phyloP scores from a whole-genome alignment of 768 basidiomycete genomes.

The Neoboletus brunneissimus region DNA sequence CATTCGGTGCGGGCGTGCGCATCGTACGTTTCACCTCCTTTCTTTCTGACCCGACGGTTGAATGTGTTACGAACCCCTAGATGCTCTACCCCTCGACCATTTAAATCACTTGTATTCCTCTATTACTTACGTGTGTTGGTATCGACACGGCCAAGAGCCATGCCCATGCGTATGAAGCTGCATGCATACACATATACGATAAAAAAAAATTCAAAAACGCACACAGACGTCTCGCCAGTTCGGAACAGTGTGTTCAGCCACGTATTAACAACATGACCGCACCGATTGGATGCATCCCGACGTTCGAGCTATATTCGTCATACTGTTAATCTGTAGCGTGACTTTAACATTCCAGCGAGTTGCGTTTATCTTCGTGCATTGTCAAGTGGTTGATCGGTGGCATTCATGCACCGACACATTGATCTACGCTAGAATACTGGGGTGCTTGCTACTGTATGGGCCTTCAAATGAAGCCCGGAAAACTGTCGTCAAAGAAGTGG shows the following conservation, averaged over 20 bases:
- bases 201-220: conserved; percentile 9
- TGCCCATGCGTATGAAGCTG: conserved; percentile 20
- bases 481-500: too few relatives aligned
- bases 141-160: conserved; percentile 5
- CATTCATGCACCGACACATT: too few relatives aligned
- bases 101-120: conserved; percentile 40
- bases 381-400: too few relatives aligned
- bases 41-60: background rate
- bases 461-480: too few relatives aligned
- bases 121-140: conserved; percentile 23
- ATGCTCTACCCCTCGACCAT: conserved; percentile 93
- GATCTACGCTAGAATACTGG: too few relatives aligned
- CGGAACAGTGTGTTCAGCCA: background rate
- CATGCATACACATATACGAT: conserved; percentile 18
- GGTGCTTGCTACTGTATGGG: too few relatives aligned
- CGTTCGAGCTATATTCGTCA: too few relatives aligned
- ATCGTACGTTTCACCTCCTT: conserved; percentile 53
- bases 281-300: background rate
- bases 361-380: too few relatives aligned
- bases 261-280: too few relatives aligned
- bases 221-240: background rate
- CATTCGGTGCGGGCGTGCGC: conserved; percentile 90
- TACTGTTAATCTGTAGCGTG: background rate
- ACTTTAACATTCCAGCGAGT: background rate
- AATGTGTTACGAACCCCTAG: conserved; percentile 34